phyloP scores from a whole-genome alignment of 345 rosid genomes.

The Bretschneidera sinensis region DNA sequence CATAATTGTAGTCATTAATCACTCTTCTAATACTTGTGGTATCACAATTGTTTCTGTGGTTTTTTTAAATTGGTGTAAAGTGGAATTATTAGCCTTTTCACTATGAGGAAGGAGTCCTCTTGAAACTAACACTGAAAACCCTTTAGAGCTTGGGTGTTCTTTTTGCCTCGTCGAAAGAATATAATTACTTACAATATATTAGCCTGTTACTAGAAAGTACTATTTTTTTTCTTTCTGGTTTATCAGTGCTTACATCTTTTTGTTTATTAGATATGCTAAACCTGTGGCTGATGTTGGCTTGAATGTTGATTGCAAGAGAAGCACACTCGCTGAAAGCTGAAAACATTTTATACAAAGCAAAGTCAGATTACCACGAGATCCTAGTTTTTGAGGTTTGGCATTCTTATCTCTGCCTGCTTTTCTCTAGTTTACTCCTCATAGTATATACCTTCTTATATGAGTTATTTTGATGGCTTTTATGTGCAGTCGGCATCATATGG shows the following conservation, averaged over 20 bases:
- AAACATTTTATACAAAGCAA: conserved; percentile 57
- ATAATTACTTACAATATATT: too few species aligned
- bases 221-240: not conserved
- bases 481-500: conserved; percentile 84
- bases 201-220: too few species aligned
- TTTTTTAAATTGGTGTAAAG: not conserved
- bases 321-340: conserved; percentile 88
- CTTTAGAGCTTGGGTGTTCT: too few species aligned
- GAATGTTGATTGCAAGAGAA: conserved; percentile 54
- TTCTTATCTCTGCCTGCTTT: conserved; percentile 1
- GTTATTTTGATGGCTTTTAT: conserved; percentile 11
- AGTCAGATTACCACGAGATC: conserved; percentile 89
- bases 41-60: too few species aligned
- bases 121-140: too few species aligned
- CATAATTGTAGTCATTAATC: too few species aligned
- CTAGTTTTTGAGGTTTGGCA: conserved; percentile 76
- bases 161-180: too few species aligned
- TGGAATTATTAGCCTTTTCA: too few species aligned
- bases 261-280: not conserved
- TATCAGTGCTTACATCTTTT: not conserved
- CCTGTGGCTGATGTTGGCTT: not conserved
- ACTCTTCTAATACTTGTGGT: not conserved
- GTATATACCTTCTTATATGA: not conserved
- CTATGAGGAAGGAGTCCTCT: not conserved
- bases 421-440: not conserved